Evolutionary conservation across 2,329 filamentous ascomycete species (phyloP).

Genomic region (Xylaria sp.): DNA sequence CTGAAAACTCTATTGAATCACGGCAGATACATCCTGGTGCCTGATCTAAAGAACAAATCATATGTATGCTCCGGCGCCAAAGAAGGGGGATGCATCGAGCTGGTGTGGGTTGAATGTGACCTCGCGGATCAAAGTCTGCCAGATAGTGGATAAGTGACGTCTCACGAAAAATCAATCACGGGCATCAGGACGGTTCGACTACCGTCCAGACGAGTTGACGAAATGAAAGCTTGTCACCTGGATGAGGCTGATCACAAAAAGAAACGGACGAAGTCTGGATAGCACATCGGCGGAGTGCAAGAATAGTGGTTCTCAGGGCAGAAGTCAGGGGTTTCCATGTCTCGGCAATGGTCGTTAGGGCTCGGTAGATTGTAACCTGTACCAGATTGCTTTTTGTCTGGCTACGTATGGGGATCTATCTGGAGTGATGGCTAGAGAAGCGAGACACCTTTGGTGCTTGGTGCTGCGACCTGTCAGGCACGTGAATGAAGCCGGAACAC

Average conservation of each 20-base stretch:
- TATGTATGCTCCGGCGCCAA: constrained; percentile 24
- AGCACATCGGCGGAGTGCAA: constrained; percentile 5
- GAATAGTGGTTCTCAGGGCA: constrained; percentile 3
- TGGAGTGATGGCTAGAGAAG: background rate
- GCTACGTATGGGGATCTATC: constrained; percentile 5
- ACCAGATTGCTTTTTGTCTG: constrained; percentile 20
- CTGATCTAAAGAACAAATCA: constrained; percentile 18
- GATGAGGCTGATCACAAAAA: constrained; percentile 28
- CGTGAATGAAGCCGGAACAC: constrained; percentile 18
- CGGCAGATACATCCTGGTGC: constrained; percentile 16
- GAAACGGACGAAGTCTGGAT: constrained; percentile 6
- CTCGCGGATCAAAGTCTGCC: background rate
- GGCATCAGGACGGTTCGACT: background rate
- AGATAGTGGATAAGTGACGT: constrained; percentile 12
- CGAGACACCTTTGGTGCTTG: background rate
- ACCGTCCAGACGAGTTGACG: constrained; percentile 16
- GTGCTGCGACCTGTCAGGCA: constrained; percentile 19
- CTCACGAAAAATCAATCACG: constrained; percentile 13
- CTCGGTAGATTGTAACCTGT: constrained; percentile 8
- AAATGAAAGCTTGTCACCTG: constrained; percentile 13
- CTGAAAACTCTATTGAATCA: constrained; percentile 22
- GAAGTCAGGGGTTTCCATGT: constrained; percentile 17
- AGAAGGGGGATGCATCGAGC: constrained; percentile 17
- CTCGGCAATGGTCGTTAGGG: constrained; percentile 23
- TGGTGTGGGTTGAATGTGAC: constrained; percentile 14